Percentiles rank a stretch among this genome's conserved stretches.
Evolutionary conservation across 169 alveolate genomes (phyloP).

Genomic region (Theileria parva): DNA sequence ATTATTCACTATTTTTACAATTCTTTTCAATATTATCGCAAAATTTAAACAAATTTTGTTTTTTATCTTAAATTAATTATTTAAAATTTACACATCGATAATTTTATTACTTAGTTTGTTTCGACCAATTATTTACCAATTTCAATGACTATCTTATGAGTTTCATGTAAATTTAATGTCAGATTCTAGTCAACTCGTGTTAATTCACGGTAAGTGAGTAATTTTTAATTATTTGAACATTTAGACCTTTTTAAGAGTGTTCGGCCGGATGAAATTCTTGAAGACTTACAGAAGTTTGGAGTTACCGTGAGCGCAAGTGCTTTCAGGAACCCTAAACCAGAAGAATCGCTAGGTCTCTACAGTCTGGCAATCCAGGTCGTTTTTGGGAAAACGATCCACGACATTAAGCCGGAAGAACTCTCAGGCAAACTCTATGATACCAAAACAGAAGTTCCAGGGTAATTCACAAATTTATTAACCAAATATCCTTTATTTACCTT

Average conservation of each 20-base stretch:
- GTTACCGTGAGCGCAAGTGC: conserved; percentile 54
- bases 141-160: too few species aligned
- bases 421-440: conserved; percentile 36
- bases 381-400: conserved; percentile 57
- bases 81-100: too few species aligned
- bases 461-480: background rate
- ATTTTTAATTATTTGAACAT: background rate
- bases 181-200: conserved; percentile 23
- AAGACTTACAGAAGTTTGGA: conserved; percentile 65
- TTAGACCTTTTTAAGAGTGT: conserved; percentile 63
- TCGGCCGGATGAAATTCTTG: conserved; percentile 58
- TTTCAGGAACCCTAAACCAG: conserved; percentile 54
- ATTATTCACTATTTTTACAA: too few species aligned
- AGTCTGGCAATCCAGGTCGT: conserved; percentile 65
- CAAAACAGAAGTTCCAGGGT: conserved; percentile 52
- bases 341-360: conserved; percentile 61
- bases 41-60: background rate
- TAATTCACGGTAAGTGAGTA: conserved; percentile 32
- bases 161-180: background rate
- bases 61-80: conserved; percentile 28
- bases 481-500: background rate
- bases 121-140: too few species aligned
- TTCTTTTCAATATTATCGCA: too few species aligned
- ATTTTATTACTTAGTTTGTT: too few species aligned
- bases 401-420: conserved; percentile 65